These are phyloP conservation scores for Aspergillus caelatus DNA, from an alignment of 2,329 filamentous ascomycete genomes.

Conservation along the genomic window DNA sequence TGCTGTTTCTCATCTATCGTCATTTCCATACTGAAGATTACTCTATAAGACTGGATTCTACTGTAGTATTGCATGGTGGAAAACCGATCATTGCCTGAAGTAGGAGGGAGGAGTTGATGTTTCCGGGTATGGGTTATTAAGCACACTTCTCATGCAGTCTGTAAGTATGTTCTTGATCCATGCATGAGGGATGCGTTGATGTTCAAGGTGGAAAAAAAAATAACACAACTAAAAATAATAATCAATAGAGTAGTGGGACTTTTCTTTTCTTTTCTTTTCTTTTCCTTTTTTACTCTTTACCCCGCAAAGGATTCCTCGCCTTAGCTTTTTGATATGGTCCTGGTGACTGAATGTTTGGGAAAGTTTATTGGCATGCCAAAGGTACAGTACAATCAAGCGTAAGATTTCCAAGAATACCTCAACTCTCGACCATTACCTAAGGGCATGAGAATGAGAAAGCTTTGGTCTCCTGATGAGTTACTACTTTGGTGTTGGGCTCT, in stretches of 20 bases:
- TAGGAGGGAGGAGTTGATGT: neutral
- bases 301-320: neutral
- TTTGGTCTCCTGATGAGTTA: neutral
- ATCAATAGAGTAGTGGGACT: neutral
- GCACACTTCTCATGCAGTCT: neutral
- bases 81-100: slow-evolving; percentile 1
- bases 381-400: neutral
- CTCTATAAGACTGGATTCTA: neutral
- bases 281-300: neutral
- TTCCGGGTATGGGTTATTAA: neutral
- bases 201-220: neutral
- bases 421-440: neutral
- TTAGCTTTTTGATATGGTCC: slow-evolving; percentile 1
- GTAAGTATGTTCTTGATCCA: neutral
- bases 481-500: neutral
- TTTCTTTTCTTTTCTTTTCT: neutral
- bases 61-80: neutral
- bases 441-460: neutral
- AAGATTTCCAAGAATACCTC: neutral
- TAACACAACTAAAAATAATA: too few species aligned
- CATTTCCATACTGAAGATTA: neutral
- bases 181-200: neutral
- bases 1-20: neutral
- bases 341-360: slow-evolving; percentile 4
- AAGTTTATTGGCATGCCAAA: slow-evolving; percentile 6